phyloP scores from a whole-genome alignment of 2,329 filamentous ascomycete genomes.

The Pseudocercospora vitis region DNA sequence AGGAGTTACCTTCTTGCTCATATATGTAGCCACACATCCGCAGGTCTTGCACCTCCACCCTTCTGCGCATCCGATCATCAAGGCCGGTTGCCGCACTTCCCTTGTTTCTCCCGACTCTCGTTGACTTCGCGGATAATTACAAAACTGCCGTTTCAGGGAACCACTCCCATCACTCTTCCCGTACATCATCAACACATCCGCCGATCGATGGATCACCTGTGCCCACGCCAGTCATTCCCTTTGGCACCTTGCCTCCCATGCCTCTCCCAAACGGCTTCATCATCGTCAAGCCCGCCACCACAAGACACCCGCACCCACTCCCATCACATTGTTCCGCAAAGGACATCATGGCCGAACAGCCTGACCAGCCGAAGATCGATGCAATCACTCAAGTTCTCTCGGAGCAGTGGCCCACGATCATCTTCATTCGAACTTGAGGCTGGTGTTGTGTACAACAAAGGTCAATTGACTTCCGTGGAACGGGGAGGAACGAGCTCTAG shows the following conservation, averaged over 20 bases:
- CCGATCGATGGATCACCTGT: conserved; percentile 34
- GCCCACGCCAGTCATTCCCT: conserved; percentile 33
- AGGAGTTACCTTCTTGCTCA: conserved; percentile 1
- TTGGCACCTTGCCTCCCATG: conserved; percentile 35
- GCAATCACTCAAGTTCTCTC: too few relatives aligned
- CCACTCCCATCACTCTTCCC: conserved; percentile 12
- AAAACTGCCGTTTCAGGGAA: neutral
- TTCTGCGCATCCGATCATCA: neutral
- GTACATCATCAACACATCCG: conserved; percentile 2
- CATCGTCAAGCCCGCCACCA: conserved; percentile 9
- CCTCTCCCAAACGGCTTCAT: conserved; percentile 26
- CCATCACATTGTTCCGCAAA: conserved; percentile 23
- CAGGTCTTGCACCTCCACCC: conserved; percentile 1
- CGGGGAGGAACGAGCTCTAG: conserved; percentile 7
- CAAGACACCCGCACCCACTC: conserved; percentile 19
- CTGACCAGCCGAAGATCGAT: conserved; percentile 2
- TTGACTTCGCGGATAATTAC: neutral
- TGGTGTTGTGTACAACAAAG: conserved; percentile 8
- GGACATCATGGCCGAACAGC: conserved; percentile 22
- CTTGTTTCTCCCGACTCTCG: too few relatives aligned
- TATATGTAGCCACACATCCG: conserved; percentile 1
- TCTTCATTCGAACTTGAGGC: conserved; percentile 16
- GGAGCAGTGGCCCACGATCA: conserved; percentile 9
- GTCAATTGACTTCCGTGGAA: conserved; percentile 16
- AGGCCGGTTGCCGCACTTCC: neutral